Evolutionary conservation across 345 rosid species (phyloP).

Genomic region (Lepidium sativum): DNA sequence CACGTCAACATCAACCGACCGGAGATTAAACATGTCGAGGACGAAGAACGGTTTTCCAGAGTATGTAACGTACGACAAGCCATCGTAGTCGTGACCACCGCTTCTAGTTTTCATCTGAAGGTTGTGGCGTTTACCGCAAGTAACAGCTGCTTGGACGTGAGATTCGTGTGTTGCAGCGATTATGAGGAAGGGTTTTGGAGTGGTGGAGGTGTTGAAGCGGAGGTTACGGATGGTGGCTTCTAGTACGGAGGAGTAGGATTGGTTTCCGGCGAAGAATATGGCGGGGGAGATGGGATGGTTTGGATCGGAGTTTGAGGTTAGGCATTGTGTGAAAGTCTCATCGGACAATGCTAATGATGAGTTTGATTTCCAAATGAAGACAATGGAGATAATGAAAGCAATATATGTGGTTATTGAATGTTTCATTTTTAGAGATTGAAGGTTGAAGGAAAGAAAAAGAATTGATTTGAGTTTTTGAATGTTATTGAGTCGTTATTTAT

Average conservation of each 20-base stretch:
- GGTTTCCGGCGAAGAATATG: conserved; percentile 27
- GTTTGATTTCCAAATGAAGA: conserved; percentile 5
- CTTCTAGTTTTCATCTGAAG: conserved; percentile 52
- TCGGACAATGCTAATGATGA: conserved; percentile 10
- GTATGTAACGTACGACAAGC: conserved; percentile 41
- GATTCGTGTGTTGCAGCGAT: conserved; percentile 41
- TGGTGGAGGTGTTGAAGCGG: conserved; percentile 40
- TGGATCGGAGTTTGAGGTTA: conserved; percentile 26
- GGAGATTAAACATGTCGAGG: conserved; percentile 49
- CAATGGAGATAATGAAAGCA: neutral
- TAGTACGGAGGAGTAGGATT: conserved; percentile 40
- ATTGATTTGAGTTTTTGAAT: neutral
- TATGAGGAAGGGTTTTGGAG: conserved; percentile 53
- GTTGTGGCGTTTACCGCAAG: conserved; percentile 34
- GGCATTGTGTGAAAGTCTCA: conserved; percentile 37
- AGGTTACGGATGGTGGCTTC: conserved; percentile 37
- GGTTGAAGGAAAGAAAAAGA: neutral
- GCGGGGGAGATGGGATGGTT: conserved; percentile 25
- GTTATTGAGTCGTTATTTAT: conserved; percentile 5
- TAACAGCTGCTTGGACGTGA: conserved; percentile 56
- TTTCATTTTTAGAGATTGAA: conserved; percentile 18
- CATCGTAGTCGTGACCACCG: conserved; percentile 85
- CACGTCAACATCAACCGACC: conserved; percentile 39
- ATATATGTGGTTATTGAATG: neutral
- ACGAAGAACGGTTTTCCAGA: conserved; percentile 43